A percentile compares a stretch with the other conserved stretches of the same genome.
phyloP scores from a whole-genome alignment of 352 stramenopile genomes.

The Phytophthora chlamydospora region DNA sequence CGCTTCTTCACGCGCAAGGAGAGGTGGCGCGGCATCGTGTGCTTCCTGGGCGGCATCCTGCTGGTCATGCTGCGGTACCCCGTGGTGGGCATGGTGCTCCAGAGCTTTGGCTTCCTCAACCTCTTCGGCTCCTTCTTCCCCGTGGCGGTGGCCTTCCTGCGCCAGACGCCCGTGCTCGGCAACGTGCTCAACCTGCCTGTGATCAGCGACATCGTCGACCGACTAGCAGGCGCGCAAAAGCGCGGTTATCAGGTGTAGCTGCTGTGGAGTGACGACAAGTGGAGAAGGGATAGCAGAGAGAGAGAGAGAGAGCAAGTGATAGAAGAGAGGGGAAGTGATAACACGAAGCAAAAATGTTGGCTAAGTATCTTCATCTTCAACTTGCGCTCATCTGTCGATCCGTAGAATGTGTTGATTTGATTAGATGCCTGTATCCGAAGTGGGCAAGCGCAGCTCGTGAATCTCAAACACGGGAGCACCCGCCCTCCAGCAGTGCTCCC shows the following conservation, averaged over 20 bases:
- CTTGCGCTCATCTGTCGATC: too few species aligned
- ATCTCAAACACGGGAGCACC: too few species aligned
- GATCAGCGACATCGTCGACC: conserved; percentile 84
- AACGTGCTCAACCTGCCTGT: conserved; percentile 86
- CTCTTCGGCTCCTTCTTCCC: conserved; percentile 97
- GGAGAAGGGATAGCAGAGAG: conserved; percentile 11
- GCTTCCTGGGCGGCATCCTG: conserved; percentile 94
- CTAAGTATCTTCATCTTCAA: too few species aligned
- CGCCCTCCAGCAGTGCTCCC: too few species aligned
- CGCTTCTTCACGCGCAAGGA: conserved; percentile 95
- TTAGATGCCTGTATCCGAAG: too few species aligned
- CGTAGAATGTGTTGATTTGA: too few species aligned
- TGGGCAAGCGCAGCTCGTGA: too few species aligned
- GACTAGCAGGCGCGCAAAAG: conserved; percentile 83
- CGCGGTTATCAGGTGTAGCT: conserved; percentile 86
- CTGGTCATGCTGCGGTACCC: conserved; percentile 93
- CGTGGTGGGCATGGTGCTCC: conserved; percentile 93
- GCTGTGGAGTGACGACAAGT: background rate
- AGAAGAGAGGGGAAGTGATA: conserved; percentile 9
- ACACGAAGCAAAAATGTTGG: too few species aligned
- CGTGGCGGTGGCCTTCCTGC: conserved; percentile 92
- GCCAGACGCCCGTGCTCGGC: conserved; percentile 92
- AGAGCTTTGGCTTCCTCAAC: conserved; percentile 95
- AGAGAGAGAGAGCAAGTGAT: conserved; percentile 25
- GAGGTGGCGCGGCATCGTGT: conserved; percentile 93